Percentiles rank a stretch among this genome's conserved stretches.
Conservation (phyloP, 352 stramenopile genomes). For the Plasmopara halstedii region DNA sequence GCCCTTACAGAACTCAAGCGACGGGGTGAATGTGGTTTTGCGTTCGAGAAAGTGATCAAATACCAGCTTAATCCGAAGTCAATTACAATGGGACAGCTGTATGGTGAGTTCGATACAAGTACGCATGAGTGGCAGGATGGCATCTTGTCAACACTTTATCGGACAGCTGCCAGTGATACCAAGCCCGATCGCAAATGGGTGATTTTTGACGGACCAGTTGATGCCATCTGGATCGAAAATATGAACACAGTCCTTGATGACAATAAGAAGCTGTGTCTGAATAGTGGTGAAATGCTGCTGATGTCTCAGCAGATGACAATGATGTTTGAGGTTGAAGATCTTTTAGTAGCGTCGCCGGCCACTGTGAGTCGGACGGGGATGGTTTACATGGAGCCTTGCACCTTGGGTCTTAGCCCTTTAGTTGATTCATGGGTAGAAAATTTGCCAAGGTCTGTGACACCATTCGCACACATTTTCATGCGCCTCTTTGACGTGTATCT, state of each 20-base stretch:
- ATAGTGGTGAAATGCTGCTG: constrained; percentile 91
- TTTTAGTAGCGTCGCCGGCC: constrained; percentile 89
- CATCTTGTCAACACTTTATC: constrained; percentile 92
- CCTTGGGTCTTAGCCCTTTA: constrained; percentile 81
- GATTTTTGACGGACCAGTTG: constrained; percentile 91
- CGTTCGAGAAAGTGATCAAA: constrained; percentile 85
- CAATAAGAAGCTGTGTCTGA: constrained; percentile 94
- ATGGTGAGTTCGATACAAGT: constrained; percentile 91
- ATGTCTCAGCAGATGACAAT: constrained; percentile 96
- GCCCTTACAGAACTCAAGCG: constrained; percentile 84
- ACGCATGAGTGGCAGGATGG: constrained; percentile 95
- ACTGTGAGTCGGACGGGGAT: constrained; percentile 93
- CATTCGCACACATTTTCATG: constrained; percentile 37
- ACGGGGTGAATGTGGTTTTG: constrained; percentile 69
- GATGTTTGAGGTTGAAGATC: constrained; percentile 97
- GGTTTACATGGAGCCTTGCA: constrained; percentile 95
- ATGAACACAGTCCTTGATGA: constrained; percentile 96
- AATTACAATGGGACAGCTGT: constrained; percentile 93
- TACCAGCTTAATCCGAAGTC: constrained; percentile 93
- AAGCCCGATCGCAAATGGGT: constrained; percentile 92
- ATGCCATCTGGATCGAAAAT: constrained; percentile 96
- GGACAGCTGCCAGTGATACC: constrained; percentile 77
- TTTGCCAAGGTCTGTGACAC: constrained; percentile 30
- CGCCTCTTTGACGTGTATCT: constrained; percentile 89
- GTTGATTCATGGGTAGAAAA: constrained; percentile 87